Conservation (phyloP, 345 rosid species). For the Citrus hindsii region DNA sequence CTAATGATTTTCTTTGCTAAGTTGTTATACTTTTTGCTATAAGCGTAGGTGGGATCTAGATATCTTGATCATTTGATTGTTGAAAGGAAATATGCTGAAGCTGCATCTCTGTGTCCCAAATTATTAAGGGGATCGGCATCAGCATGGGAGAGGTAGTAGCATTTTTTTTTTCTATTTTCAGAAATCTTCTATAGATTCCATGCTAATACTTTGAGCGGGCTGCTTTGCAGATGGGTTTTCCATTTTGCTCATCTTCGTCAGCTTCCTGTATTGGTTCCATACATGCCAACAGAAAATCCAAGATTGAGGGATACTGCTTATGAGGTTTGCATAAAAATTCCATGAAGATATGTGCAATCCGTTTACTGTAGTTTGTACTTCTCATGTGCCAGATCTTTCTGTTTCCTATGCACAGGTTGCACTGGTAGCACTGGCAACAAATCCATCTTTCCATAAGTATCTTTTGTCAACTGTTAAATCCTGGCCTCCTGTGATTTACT, state of each 20-base stretch:
- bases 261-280: constrained; percentile 93
- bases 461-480: constrained; percentile 87
- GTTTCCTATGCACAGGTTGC: constrained; percentile 62
- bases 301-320: constrained; percentile 95
- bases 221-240: constrained; percentile 89
- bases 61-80: constrained; percentile 98
- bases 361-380: neutral
- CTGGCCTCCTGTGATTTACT: constrained; percentile 87
- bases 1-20: constrained; percentile 6
- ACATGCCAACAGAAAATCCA: constrained; percentile 88
- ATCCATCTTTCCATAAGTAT: constrained; percentile 73
- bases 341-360: neutral
- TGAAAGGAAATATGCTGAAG: constrained; percentile 94
- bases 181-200: constrained; percentile 14
- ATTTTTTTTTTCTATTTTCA: no score
- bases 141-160: constrained; percentile 93
- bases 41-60: constrained; percentile 87
- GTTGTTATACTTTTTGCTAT: constrained; percentile 10
- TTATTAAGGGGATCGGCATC: constrained; percentile 88
- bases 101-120: constrained; percentile 97
- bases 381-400: constrained; percentile 11
- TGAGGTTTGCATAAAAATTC: constrained; percentile 55
- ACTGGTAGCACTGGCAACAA: constrained; percentile 96
- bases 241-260: constrained; percentile 99
- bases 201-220: constrained; percentile 17